Base-by-base conservation (phyloP, 1,284 basidiomycete species). In the Malassezia globosa region DNA sequence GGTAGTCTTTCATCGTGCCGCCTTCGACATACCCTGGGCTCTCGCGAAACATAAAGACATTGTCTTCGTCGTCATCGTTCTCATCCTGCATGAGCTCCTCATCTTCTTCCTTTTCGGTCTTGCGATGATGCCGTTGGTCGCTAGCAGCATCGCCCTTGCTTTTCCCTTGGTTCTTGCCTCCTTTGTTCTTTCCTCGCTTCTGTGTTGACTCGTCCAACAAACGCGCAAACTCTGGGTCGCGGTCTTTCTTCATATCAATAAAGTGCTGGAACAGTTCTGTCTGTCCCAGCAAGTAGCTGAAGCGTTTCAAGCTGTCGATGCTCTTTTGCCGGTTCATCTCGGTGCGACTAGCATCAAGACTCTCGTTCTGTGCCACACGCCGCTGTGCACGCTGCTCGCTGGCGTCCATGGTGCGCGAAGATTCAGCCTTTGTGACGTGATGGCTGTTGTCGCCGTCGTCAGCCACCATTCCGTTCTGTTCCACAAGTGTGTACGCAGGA, bases 191-290 rank as follows among this genome's bases (percentile, higher is more conserved):
- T 27, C 33, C 29, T 38, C 37, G 44, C 25, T 58, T 48, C 37
- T 59, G 40, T 46, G 72, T 66, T 46, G 73, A 73, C 38, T 88
- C 87, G 26, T 67, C 59, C 51, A 97, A 77, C 70, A 96, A 76
- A 4, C 82, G 82, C 0, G 88, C 88, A 69, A 96, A 97, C 66
- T 90, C 84, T 13, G 90, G 88, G 73, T 97, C 90, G 27, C 87
- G 82, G 47, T 87, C 82, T 75, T 82, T 67, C 44, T 70, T 70
- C 52, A 70, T 64, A 46, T 70, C 66, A 51, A 70, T 67, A 49
- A 70, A 70, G 51, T 70, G 68, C 57, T 69, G 68, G 56, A 70
- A 70, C 41, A 70, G 61, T 51, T 70, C 68, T 14, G 68, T 70
- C 56, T 70, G 68, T 22, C 63, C 68, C 26, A 70, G 60, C 16